A percentile compares a stretch with the other conserved stretches of the same genome.
These are phyloP conservation scores for Linum lewisii DNA, from an alignment of 345 rosid species.

Conservation along the genomic window DNA sequence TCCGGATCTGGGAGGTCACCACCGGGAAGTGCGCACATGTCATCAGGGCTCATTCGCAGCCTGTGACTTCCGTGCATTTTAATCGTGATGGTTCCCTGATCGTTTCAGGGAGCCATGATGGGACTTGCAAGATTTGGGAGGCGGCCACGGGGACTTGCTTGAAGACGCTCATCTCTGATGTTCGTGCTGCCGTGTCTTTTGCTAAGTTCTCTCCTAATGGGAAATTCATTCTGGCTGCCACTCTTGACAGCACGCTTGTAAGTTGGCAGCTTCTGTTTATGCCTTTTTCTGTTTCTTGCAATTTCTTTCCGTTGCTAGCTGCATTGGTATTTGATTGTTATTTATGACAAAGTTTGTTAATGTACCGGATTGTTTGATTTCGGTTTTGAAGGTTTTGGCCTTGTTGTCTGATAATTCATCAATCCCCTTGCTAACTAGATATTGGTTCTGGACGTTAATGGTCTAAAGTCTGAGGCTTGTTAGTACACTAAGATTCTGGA, in stretches of 20 bases:
- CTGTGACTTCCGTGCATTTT: conserved; percentile 71
- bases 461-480: too few relatives aligned
- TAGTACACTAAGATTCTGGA: too few relatives aligned
- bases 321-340: neutral
- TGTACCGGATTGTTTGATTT: neutral
- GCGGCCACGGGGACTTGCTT: conserved; percentile 60
- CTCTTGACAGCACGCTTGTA: conserved; percentile 83
- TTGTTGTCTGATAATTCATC: neutral
- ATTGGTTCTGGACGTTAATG: too few relatives aligned
- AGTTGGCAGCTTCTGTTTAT: conserved; percentile 17
- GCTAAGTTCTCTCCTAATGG: conserved; percentile 94
- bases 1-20: conserved; percentile 90
- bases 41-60: conserved; percentile 72
- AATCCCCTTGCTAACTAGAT: neutral
- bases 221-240: conserved; percentile 76
- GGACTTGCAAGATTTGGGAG: conserved; percentile 92
- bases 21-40: conserved; percentile 59
- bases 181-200: conserved; percentile 66
- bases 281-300: neutral
- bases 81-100: conserved; percentile 90
- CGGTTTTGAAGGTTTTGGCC: neutral
- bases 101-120: conserved; percentile 84
- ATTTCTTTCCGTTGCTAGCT: neutral
- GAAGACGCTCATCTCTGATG: conserved; percentile 74
- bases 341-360: neutral